Evolutionary conservation across 225 moss, liverwort and hornwort species (phyloP), one percentile per base, ranked within the genome.

Genomic region (Polytrichum formosum): DNA sequence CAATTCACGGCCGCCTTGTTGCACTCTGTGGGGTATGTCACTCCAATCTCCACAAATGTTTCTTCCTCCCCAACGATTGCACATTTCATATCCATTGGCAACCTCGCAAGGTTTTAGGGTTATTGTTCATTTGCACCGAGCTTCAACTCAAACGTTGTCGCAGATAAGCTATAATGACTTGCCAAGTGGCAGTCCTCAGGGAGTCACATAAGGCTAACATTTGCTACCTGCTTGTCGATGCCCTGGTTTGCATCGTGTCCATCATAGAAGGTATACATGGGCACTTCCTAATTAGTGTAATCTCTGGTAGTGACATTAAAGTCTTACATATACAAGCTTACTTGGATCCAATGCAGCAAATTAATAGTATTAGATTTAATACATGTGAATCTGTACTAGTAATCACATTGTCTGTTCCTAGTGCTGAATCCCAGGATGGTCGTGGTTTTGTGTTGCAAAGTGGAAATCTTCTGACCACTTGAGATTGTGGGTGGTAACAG

Each of bases 1-100:
- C 87, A 18, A 94, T 98, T 63, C 61, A 84, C 62, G 78, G 82
- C 9, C 94, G 98, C 37, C 85, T 97, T 6, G 28, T 85, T 53
- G 72, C 67, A 35, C 82, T 94, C 5, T 97, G 94, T 65, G 92
- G 92, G 88, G 97, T 66, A 59, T 65, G 18, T 56, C 23, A 10
- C 66, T 23, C 53, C 31, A 16, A 8, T 35, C 68, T 69, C 68
- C 54, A 33, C 16, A 23, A n/a, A 22, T 59, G 2, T 7, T 46
- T 46, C 4, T 46, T 46, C 46, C 46, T 13, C 46, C 46, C 13
- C 46, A 46, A 2, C 46, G 16, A 46, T 46, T 46, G 16, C 46
- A 46, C 46, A 16, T 46, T 37, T 13, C 16, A 46, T 46, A 46
- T 46, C 13, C 46, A 46, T 3, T 46, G 46, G 46, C 46, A 13